Evolutionary conservation across 2,329 filamentous ascomycete species (phyloP).

Genomic region (Pseudogymnoascus sp.): DNA sequence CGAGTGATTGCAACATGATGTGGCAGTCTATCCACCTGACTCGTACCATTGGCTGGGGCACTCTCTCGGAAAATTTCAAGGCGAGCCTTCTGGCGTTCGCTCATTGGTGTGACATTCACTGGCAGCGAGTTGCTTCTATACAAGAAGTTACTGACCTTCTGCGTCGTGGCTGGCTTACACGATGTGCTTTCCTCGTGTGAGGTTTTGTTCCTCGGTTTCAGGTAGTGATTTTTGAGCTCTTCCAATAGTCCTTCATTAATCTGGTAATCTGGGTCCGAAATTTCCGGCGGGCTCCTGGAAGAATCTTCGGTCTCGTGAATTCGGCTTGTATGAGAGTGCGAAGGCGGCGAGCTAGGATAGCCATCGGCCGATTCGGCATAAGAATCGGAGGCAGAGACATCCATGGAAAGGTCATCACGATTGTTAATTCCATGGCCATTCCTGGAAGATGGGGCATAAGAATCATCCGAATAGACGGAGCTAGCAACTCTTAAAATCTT

Average conservation of each 20-base stretch:
- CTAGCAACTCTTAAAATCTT: not conserved
- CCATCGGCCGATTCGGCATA: not conserved
- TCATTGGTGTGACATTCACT: conserved; percentile 6
- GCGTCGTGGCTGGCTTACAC: not conserved
- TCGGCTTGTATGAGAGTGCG: not conserved
- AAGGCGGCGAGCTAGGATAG: not conserved
- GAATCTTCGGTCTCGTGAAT: not conserved
- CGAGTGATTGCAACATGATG: conserved; percentile 5
- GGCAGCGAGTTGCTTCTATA: conserved; percentile 4
- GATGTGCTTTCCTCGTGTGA: not conserved
- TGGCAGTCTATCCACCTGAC: not conserved
- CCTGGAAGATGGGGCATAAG: not conserved
- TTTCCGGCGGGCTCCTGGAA: not conserved
- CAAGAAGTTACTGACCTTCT: conserved; percentile 1
- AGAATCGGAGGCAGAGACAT: not conserved
- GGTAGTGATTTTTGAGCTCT: not conserved
- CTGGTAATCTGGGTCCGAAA: not conserved
- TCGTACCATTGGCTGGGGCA: not conserved
- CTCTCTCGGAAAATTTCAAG: conserved; percentile 2
- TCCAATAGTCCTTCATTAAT: not conserved
- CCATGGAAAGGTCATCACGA: not conserved
- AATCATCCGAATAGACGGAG: not conserved
- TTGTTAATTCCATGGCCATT: not conserved
- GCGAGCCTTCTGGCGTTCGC: conserved; percentile 1
- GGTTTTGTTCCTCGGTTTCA: not conserved